Evolutionary conservation across 2,329 filamentous ascomycete species (phyloP).

Genomic region (Scytalidium sp.): DNA sequence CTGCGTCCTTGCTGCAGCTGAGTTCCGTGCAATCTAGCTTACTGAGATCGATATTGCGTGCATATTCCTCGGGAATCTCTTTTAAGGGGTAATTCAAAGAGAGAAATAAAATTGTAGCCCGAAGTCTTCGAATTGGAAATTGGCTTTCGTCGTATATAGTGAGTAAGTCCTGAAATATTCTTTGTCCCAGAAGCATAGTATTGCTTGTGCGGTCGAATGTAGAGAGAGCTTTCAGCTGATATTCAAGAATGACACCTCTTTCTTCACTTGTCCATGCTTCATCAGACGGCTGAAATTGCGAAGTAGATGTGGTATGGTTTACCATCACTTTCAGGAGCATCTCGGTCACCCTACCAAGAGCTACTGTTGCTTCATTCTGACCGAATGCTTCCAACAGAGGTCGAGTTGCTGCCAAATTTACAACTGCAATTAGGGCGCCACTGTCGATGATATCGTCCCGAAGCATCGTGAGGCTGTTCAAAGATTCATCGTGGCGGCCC

Average conservation of each 20-base stretch:
- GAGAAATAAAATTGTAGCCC: conserved; percentile 21
- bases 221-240: conserved; percentile 48
- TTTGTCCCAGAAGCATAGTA: conserved; percentile 13
- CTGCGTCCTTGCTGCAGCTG: conserved; percentile 19
- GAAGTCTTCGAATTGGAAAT: conserved; percentile 27
- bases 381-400: conserved; percentile 53
- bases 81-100: conserved; percentile 13
- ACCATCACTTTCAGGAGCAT: conserved; percentile 58
- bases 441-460: conserved; percentile 58
- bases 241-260: conserved; percentile 57
- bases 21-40: conserved; percentile 3
- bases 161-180: conserved; percentile 19
- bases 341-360: conserved; percentile 56
- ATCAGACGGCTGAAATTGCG: conserved; percentile 34
- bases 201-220: conserved; percentile 12
- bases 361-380: conserved; percentile 44
- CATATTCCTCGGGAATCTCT: conserved; percentile 5
- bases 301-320: conserved; percentile 55
- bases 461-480: conserved; percentile 57
- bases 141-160: conserved; percentile 19
- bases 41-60: conserved; percentile 10
- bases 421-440: conserved; percentile 53
- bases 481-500: conserved; percentile 54
- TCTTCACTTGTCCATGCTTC: conserved; percentile 41
- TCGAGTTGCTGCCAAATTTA: conserved; percentile 42